These are phyloP conservation scores for Cudoniella acicularis DNA, from an alignment of 495 filamentous ascomycete species.

Conservation along the genomic window DNA sequence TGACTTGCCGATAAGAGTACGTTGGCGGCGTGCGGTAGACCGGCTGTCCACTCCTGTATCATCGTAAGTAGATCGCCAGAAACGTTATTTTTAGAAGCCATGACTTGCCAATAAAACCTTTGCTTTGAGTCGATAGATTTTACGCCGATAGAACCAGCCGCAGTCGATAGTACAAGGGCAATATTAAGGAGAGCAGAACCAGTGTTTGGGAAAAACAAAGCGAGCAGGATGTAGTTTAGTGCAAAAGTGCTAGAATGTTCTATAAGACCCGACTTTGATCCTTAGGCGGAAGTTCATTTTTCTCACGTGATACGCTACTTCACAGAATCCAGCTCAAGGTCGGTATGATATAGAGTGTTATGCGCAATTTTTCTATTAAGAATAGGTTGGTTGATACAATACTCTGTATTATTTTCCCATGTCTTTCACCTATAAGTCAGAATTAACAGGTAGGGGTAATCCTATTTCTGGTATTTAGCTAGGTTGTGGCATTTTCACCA, in stretches of 20 bases:
- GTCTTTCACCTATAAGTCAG: not conserved
- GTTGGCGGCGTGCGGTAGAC: not conserved
- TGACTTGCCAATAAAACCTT: constrained; percentile 13
- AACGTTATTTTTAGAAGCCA: constrained; percentile 8
- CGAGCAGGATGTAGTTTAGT: not conserved
- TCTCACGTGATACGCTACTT: not conserved
- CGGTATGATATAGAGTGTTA: not conserved
- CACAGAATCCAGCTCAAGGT: not conserved
- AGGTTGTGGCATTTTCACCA: not conserved
- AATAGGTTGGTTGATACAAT: not conserved
- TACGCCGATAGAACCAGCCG: not conserved
- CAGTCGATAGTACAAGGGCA: not conserved
- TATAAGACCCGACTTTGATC: not conserved
- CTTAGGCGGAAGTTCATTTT: constrained; percentile 1
- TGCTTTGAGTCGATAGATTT: constrained; percentile 9
- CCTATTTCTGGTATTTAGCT: constrained; percentile 3
- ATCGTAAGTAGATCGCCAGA: constrained; percentile 4
- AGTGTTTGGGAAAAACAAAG: not conserved
- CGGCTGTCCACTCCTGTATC: constrained; percentile 9
- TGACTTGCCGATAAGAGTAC: constrained; percentile 6
- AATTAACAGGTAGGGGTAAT: constrained; percentile 1
- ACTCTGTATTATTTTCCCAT: not conserved
- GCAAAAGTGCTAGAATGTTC: not conserved
- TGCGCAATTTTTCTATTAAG: constrained; percentile 2
- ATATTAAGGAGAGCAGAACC: constrained; percentile 1